These are phyloP conservation scores for Globisporangium iwayamae DNA, from an alignment of 352 stramenopile genomes.

Conservation along the genomic window DNA sequence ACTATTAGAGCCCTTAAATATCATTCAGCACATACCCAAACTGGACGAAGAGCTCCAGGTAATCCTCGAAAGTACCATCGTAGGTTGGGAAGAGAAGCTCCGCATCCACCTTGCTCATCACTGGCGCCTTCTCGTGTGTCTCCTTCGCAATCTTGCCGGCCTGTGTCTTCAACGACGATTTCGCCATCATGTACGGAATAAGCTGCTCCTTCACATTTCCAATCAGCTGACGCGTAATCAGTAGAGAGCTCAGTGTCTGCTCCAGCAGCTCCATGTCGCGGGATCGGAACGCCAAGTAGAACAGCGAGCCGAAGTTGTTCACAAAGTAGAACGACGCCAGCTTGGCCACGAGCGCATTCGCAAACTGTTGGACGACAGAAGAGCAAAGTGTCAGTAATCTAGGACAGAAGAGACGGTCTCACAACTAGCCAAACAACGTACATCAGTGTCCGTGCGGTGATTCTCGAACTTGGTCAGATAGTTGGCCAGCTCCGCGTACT, in stretches of 20 bases:
- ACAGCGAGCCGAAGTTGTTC: constrained; percentile 96
- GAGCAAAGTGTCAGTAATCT: not conserved
- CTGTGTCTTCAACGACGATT: constrained; percentile 81
- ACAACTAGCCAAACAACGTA: constrained; percentile 28
- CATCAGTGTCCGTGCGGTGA: constrained; percentile 86
- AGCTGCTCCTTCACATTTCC: constrained; percentile 78
- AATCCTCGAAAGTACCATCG: constrained; percentile 91
- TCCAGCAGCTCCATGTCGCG: constrained; percentile 86
- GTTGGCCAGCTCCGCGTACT: constrained; percentile 90
- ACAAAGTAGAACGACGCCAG: constrained; percentile 97
- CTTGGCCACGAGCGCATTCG: constrained; percentile 95
- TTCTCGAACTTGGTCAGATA: constrained; percentile 93
- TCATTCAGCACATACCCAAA: constrained; percentile 67
- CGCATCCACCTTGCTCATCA: constrained; percentile 69
- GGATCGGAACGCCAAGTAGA: constrained; percentile 94
- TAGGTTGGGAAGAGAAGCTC: constrained; percentile 82
- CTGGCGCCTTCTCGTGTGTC: constrained; percentile 36
- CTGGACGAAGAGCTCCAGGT: constrained; percentile 92
- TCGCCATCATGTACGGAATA: constrained; percentile 75
- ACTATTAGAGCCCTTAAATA: not conserved
- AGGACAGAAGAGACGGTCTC: not conserved
- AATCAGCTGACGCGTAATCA: constrained; percentile 82
- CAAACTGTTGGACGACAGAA: constrained; percentile 43
- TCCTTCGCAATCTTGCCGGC: constrained; percentile 69
- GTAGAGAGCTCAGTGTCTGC: constrained; percentile 83